Conservation (phyloP, 139 green algal genomes). For the Tetraselmis chui region DNA sequence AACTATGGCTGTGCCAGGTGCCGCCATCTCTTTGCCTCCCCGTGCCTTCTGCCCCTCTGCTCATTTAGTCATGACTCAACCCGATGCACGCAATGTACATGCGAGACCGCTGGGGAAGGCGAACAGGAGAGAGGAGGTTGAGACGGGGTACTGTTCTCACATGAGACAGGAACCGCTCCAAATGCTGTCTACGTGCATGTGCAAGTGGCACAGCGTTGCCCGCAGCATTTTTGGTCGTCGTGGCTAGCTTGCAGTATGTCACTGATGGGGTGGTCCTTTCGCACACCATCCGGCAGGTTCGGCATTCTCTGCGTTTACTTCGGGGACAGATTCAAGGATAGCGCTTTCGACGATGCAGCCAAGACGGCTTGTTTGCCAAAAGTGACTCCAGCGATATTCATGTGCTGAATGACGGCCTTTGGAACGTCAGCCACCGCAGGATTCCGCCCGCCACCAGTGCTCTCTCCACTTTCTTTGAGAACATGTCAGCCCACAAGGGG, state of each 20-base stretch:
- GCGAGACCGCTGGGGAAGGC: too few species aligned
- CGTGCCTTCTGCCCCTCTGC: too few species aligned
- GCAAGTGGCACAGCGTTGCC: too few species aligned
- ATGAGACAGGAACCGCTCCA: too few species aligned
- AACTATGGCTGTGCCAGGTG: not conserved
- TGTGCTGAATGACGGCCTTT: not conserved
- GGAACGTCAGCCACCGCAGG: not conserved
- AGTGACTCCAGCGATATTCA: not conserved
- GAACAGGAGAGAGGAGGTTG: too few species aligned
- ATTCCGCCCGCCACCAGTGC: not conserved
- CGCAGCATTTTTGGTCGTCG: too few species aligned
- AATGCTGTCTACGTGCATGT: too few species aligned
- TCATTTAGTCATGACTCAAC: too few species aligned
- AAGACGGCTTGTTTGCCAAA: not conserved
- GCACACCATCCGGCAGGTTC: not conserved
- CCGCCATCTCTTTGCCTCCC: too few species aligned
- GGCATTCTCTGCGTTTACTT: not conserved
- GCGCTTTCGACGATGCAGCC: not conserved
- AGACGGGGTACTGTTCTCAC: too few species aligned
- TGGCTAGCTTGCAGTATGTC: not conserved
- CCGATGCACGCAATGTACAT: too few species aligned
- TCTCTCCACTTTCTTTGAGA: not conserved
- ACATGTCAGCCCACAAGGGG: not conserved
- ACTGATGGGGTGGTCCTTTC: not conserved
- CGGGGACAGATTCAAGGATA: not conserved